phyloP scores from a whole-genome alignment of 2,329 filamentous ascomycete species.

The Aureobasidium sp. region DNA sequence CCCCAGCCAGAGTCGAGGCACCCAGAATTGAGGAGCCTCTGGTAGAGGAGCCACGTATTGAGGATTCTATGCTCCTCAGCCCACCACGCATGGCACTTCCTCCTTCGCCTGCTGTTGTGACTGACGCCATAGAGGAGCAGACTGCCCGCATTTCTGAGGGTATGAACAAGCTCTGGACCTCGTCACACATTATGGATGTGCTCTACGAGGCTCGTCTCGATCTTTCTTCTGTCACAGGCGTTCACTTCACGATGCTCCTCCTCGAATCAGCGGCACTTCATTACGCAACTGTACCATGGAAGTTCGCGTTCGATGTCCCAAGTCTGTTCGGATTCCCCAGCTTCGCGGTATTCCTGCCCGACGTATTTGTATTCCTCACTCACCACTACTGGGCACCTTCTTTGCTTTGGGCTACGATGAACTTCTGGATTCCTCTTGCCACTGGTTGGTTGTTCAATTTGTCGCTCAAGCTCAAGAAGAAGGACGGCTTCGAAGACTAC shows the following conservation, averaged over 20 bases:
- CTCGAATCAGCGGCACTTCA: conserved; percentile 68
- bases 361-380: conserved; percentile 72
- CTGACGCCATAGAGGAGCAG: conserved; percentile 65
- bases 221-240: conserved; percentile 63
- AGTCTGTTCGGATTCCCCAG: conserved; percentile 46
- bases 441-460: conserved; percentile 89
- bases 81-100: conserved; percentile 48
- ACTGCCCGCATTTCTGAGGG: conserved; percentile 60
- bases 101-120: conserved; percentile 71
- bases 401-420: conserved; percentile 63
- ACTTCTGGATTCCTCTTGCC: conserved; percentile 63
- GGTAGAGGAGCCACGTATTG: not conserved
- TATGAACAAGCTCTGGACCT: conserved; percentile 56
- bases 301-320: conserved; percentile 67
- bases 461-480: conserved; percentile 50
- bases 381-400: conserved; percentile 72
- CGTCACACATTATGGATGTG: conserved; percentile 59
- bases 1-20: not conserved
- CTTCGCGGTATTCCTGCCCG: conserved; percentile 61
- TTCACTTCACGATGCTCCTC: conserved; percentile 60
- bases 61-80: not conserved
- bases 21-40: not conserved
- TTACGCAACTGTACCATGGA: conserved; percentile 61
- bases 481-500: conserved; percentile 29
- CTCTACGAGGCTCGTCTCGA: conserved; percentile 60